These are phyloP conservation scores for Pichia cabralensis DNA, from an alignment of 805 yeast species.

Conservation along the genomic window DNA sequence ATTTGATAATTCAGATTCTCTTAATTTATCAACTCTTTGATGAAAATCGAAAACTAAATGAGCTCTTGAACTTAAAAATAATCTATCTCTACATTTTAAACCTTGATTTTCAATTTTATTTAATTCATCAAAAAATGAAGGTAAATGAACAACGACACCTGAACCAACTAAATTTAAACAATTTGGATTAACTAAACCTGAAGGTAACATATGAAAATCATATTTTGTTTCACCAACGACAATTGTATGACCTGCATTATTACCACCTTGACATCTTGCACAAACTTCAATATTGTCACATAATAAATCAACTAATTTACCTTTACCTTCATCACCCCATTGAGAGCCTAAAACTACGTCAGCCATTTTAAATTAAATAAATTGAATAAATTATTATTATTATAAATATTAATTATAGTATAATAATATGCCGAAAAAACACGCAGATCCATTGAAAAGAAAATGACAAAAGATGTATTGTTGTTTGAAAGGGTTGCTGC, in stretches of 20 bases:
- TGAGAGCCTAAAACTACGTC: slow-evolving; percentile 96
- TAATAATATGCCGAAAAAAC: too few relatives aligned
- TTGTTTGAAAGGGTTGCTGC: too few relatives aligned
- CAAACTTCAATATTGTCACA: slow-evolving; percentile 95
- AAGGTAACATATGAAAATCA: slow-evolving; percentile 98
- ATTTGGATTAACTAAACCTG: slow-evolving; percentile 91
- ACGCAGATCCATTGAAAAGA: too few relatives aligned
- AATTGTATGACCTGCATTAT: slow-evolving; percentile 98
- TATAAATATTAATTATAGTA: too few relatives aligned
- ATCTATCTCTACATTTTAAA: slow-evolving; percentile 59
- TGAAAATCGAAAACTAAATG: slow-evolving; percentile 97
- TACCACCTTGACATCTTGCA: slow-evolving; percentile 98
- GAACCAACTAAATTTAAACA: slow-evolving; percentile 88
- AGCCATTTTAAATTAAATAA: slow-evolving; percentile 37
- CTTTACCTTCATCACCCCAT: slow-evolving; percentile 99
- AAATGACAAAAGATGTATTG: too few relatives aligned
- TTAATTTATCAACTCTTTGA: slow-evolving; percentile 90
- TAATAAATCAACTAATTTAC: slow-evolving; percentile 88
- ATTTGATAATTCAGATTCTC: slow-evolving; percentile 79
- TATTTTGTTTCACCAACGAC: slow-evolving; percentile 83
- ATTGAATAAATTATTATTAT: not conserved
- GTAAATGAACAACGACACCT: slow-evolving; percentile 94
- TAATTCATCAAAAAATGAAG: slow-evolving; percentile 85
- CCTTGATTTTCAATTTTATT: slow-evolving; percentile 77
- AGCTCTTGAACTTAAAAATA: slow-evolving; percentile 87